Conservation (phyloP, 2,329 filamentous ascomycete genomes). For the Rhynchosporium agropyri region DNA sequence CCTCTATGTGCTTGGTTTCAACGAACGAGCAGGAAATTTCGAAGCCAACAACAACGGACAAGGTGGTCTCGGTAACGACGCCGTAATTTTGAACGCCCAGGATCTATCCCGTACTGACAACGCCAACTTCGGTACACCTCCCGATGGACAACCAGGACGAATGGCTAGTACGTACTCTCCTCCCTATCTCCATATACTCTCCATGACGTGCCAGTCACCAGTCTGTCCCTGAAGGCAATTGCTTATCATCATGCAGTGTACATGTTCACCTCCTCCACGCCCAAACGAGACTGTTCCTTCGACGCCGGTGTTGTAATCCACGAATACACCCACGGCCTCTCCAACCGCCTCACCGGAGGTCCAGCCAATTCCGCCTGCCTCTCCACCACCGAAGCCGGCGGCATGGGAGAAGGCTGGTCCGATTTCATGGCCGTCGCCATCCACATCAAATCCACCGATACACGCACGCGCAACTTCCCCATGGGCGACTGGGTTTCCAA, state of each 20-base stretch:
- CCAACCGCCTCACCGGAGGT: constrained; percentile 49
- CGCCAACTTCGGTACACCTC: constrained; percentile 58
- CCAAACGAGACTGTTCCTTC: constrained; percentile 47
- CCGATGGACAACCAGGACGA: constrained; percentile 53
- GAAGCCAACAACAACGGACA: constrained; percentile 57
- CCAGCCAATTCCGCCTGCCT: constrained; percentile 51
- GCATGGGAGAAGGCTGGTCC: constrained; percentile 62
- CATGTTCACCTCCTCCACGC: constrained; percentile 53
- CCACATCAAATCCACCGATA: constrained; percentile 51
- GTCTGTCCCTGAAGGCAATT: neutral
- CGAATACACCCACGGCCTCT: constrained; percentile 56
- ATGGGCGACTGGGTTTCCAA: constrained; percentile 55
- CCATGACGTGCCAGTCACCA: neutral
- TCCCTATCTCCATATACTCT: neutral
- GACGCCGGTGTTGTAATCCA: constrained; percentile 63
- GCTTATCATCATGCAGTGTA: constrained; percentile 49
- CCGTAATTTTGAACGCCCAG: constrained; percentile 59
- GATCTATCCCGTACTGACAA: constrained; percentile 59
- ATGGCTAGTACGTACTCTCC: constrained; percentile 47
- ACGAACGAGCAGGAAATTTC: constrained; percentile 61
- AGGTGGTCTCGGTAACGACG: constrained; percentile 55
- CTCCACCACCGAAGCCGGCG: constrained; percentile 50
- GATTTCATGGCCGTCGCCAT: constrained; percentile 58
- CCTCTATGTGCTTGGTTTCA: constrained; percentile 59
- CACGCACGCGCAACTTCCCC: constrained; percentile 49